Percentiles rank a stretch among this genome's conserved stretches.
Evolutionary conservation across 148 eudicot genomes (phyloP).

Genomic region (Rheum nobile): DNA sequence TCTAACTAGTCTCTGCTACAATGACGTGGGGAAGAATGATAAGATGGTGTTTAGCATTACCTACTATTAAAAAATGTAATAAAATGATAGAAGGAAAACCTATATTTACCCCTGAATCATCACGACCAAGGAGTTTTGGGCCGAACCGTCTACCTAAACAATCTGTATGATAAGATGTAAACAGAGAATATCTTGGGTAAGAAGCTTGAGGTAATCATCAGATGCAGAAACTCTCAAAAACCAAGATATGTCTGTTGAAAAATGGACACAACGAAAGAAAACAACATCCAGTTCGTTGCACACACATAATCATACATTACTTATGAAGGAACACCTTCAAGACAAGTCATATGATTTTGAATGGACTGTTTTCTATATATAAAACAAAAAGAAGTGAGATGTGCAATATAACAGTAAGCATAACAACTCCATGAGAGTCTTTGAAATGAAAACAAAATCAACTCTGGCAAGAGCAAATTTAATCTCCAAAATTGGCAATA

Average conservation of each 20-base stretch:
- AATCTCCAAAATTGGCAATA: not conserved
- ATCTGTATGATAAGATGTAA: slow-evolving; percentile 34
- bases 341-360: not conserved
- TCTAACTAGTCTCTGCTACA: slow-evolving; percentile 65
- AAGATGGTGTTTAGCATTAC: not conserved
- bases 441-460: not conserved
- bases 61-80: not conserved
- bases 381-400: not conserved
- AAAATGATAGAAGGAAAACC: slow-evolving; percentile 9
- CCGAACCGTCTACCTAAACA: slow-evolving; percentile 95
- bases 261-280: not conserved
- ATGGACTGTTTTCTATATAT: not conserved
- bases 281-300: not conserved
- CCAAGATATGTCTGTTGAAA: not conserved
- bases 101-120: slow-evolving; percentile 75
- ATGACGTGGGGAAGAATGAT: slow-evolving; percentile 13
- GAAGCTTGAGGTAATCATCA: not conserved
- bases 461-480: not conserved
- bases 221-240: not conserved
- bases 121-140: slow-evolving; percentile 73
- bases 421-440: not conserved
- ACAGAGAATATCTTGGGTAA: not conserved
- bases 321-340: not conserved
- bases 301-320: not conserved
- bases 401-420: not conserved